A percentile compares a stretch with the other conserved stretches of the same genome.
phyloP scores from a whole-genome alignment of 768 basidiomycete genomes.

The Gymnopilus dilepis region DNA sequence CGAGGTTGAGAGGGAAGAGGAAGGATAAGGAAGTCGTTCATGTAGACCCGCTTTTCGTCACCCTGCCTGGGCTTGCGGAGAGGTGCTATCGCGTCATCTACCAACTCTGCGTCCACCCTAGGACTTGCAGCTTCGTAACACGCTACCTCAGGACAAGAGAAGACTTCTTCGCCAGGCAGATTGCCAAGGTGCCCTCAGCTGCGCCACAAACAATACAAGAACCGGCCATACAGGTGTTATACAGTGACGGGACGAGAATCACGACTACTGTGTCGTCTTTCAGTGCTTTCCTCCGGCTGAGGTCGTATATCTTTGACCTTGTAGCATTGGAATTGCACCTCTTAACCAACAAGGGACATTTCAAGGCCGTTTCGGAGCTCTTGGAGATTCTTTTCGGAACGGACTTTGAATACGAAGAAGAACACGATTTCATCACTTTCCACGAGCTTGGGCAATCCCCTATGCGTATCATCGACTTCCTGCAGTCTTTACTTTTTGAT shows the following conservation, averaged over 20 bases:
- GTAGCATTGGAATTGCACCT: slow-evolving; percentile 89
- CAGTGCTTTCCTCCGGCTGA: slow-evolving; percentile 78
- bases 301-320: slow-evolving; percentile 85
- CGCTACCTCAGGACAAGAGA: slow-evolving; percentile 88
- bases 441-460: slow-evolving; percentile 82
- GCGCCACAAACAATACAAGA: slow-evolving; percentile 55
- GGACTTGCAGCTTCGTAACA: slow-evolving; percentile 80
- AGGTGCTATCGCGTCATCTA: slow-evolving; percentile 83
- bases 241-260: slow-evolving; percentile 73
- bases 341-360: slow-evolving; percentile 77
- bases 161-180: slow-evolving; percentile 87
- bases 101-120: slow-evolving; percentile 86
- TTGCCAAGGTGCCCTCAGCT: slow-evolving; percentile 74
- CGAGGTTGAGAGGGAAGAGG: slow-evolving; percentile 54
- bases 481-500: slow-evolving; percentile 86
- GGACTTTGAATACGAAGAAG: slow-evolving; percentile 55
- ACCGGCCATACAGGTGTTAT: slow-evolving; percentile 64
- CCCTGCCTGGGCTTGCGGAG: slow-evolving; percentile 81
- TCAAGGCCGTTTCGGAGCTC: slow-evolving; percentile 74
- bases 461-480: slow-evolving; percentile 84
- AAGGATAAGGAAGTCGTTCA: slow-evolving; percentile 39
- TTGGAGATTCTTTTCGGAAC: slow-evolving; percentile 83
- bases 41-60: slow-evolving; percentile 60
- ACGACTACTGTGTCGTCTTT: slow-evolving; percentile 71
- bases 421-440: slow-evolving; percentile 61